These are phyloP conservation scores for Sporothrix variecibatus DNA, from an alignment of 2,329 filamentous ascomycete species.

Conservation along the genomic window DNA sequence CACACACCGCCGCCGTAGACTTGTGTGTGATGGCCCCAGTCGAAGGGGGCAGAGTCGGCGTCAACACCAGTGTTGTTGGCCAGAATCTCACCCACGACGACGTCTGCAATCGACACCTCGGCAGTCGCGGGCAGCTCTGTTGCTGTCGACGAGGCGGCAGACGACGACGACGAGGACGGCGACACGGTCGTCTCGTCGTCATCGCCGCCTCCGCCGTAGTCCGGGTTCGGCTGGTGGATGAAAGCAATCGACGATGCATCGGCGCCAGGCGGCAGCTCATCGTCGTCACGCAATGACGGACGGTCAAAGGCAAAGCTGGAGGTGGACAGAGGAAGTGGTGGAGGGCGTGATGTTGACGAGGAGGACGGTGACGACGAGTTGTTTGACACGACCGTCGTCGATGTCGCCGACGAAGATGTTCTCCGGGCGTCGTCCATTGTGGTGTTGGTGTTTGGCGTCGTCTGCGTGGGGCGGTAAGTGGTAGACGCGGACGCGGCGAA, in stretches of 20 bases:
- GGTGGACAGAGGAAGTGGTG: slow-evolving; percentile 16
- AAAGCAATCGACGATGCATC: slow-evolving; percentile 35
- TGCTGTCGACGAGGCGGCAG: neutral
- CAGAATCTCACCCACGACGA: neutral
- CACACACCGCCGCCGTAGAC: slow-evolving; percentile 62
- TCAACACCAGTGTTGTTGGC: slow-evolving; percentile 44
- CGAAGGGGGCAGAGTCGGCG: slow-evolving; percentile 30
- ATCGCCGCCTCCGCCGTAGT: slow-evolving; percentile 38
- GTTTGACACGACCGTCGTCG: neutral
- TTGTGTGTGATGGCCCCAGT: slow-evolving; percentile 60
- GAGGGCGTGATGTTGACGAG: neutral
- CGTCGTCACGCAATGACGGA: neutral
- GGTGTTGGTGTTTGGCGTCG: neutral
- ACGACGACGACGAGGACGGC: neutral
- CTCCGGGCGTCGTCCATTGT: neutral
- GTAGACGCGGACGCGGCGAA: slow-evolving; percentile 17
- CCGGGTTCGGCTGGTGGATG: slow-evolving; percentile 54
- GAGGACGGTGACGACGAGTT: neutral
- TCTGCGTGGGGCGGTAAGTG: neutral
- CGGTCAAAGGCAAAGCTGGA: slow-evolving; percentile 14
- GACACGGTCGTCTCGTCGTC: neutral
- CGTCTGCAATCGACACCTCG: neutral
- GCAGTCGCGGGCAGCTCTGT: neutral
- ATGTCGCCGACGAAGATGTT: neutral
- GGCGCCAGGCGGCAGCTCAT: neutral